phyloP scores from a whole-genome alignment of 2,329 filamentous ascomycete species.

The Microcyclospora tardicrescens region DNA sequence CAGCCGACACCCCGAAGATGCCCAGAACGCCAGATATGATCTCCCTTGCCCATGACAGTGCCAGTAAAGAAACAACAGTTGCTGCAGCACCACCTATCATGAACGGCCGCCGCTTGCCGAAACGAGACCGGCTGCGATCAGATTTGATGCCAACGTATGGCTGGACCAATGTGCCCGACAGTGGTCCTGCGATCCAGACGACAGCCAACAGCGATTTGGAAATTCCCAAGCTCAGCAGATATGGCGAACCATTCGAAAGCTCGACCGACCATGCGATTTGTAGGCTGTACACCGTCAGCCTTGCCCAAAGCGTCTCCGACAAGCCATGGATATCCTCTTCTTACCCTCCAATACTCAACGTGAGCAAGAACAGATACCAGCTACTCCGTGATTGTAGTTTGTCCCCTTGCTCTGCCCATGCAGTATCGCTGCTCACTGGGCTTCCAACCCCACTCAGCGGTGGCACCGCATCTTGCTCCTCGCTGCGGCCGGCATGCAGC shows the following conservation, averaged over 20 bases:
- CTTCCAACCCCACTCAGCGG: constrained; percentile 9
- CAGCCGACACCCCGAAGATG: constrained; percentile 57
- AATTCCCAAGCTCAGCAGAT: constrained; percentile 39
- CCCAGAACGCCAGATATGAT: constrained; percentile 49
- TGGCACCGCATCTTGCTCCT: constrained; percentile 1
- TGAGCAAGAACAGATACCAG: constrained; percentile 77
- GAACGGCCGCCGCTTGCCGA: constrained; percentile 40
- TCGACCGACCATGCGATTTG: constrained; percentile 96
- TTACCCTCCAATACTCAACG: constrained; percentile 65
- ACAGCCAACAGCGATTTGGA: constrained; percentile 39
- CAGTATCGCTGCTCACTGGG: constrained; percentile 34
- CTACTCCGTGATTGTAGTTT: constrained; percentile 52
- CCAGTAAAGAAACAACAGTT: constrained; percentile 37
- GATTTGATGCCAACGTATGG: constrained; percentile 42
- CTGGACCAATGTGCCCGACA: constrained; percentile 41
- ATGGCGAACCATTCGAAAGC: constrained; percentile 73
- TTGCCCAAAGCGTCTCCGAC: constrained; percentile 3
- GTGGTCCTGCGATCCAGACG: constrained; percentile 44
- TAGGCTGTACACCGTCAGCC: constrained; percentile 38
- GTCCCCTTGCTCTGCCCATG: constrained; percentile 35
- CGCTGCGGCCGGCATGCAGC: background rate
- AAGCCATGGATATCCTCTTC: background rate
- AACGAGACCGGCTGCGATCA: constrained; percentile 35
- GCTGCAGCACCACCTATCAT: constrained; percentile 37
- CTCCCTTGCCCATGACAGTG: constrained; percentile 38